These are phyloP conservation scores for Lasiosphaeria hispida DNA, from an alignment of 495 filamentous ascomycete genomes.

Conservation along the genomic window DNA sequence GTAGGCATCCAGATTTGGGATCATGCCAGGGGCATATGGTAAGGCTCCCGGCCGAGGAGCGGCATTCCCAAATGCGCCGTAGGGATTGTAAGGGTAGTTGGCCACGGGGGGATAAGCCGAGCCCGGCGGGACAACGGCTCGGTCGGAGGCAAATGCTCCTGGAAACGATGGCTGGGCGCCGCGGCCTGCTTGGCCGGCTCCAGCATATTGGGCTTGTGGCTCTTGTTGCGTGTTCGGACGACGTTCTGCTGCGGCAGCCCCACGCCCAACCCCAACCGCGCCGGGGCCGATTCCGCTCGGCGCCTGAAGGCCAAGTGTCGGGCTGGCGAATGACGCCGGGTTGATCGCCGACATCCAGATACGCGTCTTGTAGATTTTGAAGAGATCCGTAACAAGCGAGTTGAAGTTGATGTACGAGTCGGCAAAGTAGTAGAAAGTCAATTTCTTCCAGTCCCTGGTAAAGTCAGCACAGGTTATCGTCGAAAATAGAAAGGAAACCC, in stretches of 20 bases:
- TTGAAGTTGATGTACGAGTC: slow-evolving; percentile 99
- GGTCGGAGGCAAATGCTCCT: slow-evolving; percentile 36
- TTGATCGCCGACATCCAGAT: slow-evolving; percentile 99
- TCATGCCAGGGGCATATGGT: slow-evolving; percentile 34
- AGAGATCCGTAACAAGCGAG: slow-evolving; percentile 90
- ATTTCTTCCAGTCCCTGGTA: slow-evolving; percentile 92
- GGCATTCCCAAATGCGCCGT: slow-evolving; percentile 42
- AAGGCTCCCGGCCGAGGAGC: slow-evolving; percentile 36
- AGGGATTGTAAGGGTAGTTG: slow-evolving; percentile 44
- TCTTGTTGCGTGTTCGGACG: slow-evolving; percentile 48
- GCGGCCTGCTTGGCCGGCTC: slow-evolving; percentile 35
- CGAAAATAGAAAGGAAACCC: slow-evolving; percentile 33
- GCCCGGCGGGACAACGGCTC: slow-evolving; percentile 28
- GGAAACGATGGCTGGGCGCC: slow-evolving; percentile 38
- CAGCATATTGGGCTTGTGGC: slow-evolving; percentile 36
- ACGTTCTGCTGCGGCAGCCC: slow-evolving; percentile 42
- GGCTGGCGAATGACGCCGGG: slow-evolving; percentile 93
- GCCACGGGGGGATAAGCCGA: slow-evolving; percentile 32
- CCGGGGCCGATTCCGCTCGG: slow-evolving; percentile 62
- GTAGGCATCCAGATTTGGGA: slow-evolving; percentile 44
- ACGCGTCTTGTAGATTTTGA: slow-evolving; percentile 97
- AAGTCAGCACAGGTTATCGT: slow-evolving; percentile 11
- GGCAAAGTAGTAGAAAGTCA: slow-evolving; percentile 98
- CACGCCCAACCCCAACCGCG: slow-evolving; percentile 49
- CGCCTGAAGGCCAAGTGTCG: slow-evolving; percentile 65